Conservation (phyloP, 2,329 filamentous ascomycete species). For the Sclerotiophoma versabilis region DNA sequence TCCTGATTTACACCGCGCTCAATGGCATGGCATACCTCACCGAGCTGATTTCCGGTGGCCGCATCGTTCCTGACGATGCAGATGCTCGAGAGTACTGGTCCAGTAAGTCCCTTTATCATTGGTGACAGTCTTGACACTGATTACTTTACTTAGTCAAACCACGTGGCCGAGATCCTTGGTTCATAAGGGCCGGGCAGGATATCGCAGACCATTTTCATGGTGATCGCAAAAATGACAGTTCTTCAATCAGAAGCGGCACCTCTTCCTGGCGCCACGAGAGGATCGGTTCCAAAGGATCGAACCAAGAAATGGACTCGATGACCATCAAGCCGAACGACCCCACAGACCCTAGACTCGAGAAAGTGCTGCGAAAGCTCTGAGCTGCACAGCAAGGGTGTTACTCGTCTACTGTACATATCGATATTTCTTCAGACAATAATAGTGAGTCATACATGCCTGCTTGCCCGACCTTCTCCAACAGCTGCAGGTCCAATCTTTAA, state of each 20-base stretch:
- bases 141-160: conserved; percentile 35
- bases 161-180: conserved; percentile 44
- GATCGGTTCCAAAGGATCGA: conserved; percentile 34
- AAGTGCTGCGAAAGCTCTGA: conserved; percentile 28
- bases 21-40: conserved; percentile 75
- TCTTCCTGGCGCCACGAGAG: conserved; percentile 36
- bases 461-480: neutral
- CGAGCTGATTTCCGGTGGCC: conserved; percentile 69
- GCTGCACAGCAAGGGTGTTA: neutral
- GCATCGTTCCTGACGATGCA: conserved; percentile 77
- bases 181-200: conserved; percentile 36
- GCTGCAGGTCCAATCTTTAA: neutral
- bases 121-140: conserved; percentile 20
- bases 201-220: conserved; percentile 33
- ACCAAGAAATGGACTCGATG: conserved; percentile 40
- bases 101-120: conserved; percentile 57
- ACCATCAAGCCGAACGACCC: conserved; percentile 34
- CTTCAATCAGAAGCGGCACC: conserved; percentile 35
- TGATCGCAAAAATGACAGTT: conserved; percentile 23
- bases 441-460: neutral
- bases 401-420: neutral
- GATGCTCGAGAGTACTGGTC: conserved; percentile 81
- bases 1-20: conserved; percentile 76
- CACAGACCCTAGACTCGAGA: conserved; percentile 37
- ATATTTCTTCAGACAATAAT: neutral